These are phyloP conservation scores for Paracoccidioides lutzii DNA, from an alignment of 2,329 filamentous ascomycete species.

Conservation along the genomic window DNA sequence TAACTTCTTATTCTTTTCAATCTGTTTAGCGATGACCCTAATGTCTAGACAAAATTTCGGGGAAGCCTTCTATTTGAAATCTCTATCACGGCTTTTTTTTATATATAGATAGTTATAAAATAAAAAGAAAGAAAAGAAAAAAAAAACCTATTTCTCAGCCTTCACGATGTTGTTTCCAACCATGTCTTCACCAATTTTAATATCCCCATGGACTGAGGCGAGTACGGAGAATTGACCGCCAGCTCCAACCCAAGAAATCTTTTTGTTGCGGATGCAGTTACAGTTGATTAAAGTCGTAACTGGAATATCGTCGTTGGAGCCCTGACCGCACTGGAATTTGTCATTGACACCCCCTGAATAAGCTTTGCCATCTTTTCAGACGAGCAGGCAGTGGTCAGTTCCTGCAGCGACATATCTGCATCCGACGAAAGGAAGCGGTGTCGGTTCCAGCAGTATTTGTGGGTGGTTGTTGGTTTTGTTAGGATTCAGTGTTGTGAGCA, in stretches of 20 bases:
- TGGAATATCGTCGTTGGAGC: background rate
- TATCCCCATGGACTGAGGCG: background rate
- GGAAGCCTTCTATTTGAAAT: background rate
- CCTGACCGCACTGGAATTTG: background rate
- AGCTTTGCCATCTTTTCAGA: background rate
- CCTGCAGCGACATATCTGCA: background rate
- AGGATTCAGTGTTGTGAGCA: too few relatives aligned
- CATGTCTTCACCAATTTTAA: background rate
- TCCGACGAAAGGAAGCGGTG: background rate
- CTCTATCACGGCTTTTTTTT: background rate
- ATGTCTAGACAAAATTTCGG: too few relatives aligned
- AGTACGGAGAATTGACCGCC: background rate
- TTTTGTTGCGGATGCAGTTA: background rate
- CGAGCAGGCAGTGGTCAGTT: background rate
- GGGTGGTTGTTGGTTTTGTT: too few relatives aligned
- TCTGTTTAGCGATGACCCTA: too few relatives aligned
- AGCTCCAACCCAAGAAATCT: background rate
- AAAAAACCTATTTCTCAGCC: background rate
- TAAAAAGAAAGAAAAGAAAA: too few relatives aligned
- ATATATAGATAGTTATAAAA: background rate
- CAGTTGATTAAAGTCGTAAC: background rate
- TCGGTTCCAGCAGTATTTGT: background rate
- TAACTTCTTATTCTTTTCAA: too few relatives aligned
- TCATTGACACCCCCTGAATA: background rate
- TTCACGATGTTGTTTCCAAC: background rate